Evolutionary conservation across 768 basidiomycete species (phyloP), one percentile per base, ranked within the genome.

Genomic region (Tricholoma hemisulphureum): DNA sequence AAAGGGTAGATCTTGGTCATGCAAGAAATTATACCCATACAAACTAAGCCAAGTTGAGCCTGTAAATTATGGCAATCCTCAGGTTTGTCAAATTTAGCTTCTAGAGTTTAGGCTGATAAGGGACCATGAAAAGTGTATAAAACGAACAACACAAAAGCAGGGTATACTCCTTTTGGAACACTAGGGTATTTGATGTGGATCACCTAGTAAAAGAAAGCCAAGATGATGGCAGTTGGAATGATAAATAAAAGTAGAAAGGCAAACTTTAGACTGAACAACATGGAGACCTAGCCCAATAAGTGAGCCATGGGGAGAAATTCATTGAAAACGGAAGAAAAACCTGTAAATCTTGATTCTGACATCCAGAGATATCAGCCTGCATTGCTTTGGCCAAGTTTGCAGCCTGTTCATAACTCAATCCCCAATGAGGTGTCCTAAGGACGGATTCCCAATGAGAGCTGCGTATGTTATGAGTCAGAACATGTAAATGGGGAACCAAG

Each of bases 391-490:
- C 34, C 18, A 59, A 52, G 32, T 59, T 56, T 13, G 41, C 35
- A 5, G 55, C 32, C 20, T 59, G 58, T 48, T 59, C 46, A 48
- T 50, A 56, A 21, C 23, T 58, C 16, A 58, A 52, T n/a, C 58
- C 58, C 58, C 58, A 55, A 1, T 49, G 1, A 2, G 8, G 34
- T 10, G 20, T 59, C 31, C 45, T 31, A 21, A 59, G 43, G 3
- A 23, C 34, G 1, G 39, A 9, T 16, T 58, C 48, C 60, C 57
- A 61, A 28, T 35, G 10, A 23, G 51, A 51, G 28, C 53, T 61
- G 21, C 41, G 6, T 20, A 54, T 48, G 9, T 34, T 53, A 16
- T 18, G 3, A 2, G 32, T 49, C 4, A 61, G 48, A 11, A 24
- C 43, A 0, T 23, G 32, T 20, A 58, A 45, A 21, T 21, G 26